Conservation (phyloP, 805 yeast species). For the Crinitomyces ghanaensis region DNA sequence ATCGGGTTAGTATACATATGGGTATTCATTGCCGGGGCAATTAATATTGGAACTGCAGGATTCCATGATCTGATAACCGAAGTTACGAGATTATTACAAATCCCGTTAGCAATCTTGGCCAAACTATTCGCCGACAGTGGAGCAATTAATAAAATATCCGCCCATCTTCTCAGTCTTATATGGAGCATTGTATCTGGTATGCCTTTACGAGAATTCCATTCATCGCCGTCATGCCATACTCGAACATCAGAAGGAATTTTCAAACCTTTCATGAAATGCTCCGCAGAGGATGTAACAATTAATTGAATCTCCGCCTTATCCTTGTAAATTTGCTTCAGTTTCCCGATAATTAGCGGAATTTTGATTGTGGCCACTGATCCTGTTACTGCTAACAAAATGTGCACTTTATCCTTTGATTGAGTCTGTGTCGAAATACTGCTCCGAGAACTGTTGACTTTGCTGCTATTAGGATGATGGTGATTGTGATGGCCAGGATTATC, state of each 20-base stretch:
- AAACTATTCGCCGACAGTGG: slow-evolving; percentile 91
- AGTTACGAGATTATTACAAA: slow-evolving; percentile 85
- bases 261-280: slow-evolving; percentile 24
- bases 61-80: slow-evolving; percentile 93
- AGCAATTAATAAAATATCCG: slow-evolving; percentile 82
- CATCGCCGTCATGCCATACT: slow-evolving; percentile 89
- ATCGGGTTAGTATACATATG: slow-evolving; percentile 82
- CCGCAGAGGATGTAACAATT: slow-evolving; percentile 48
- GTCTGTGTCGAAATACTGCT: no score
- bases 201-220: slow-evolving; percentile 73
- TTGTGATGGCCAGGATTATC: no score
- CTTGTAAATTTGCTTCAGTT: slow-evolving; percentile 64
- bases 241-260: slow-evolving; percentile 45
- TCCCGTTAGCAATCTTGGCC: slow-evolving; percentile 78
- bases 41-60: slow-evolving; percentile 74
- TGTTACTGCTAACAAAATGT: slow-evolving; percentile 82
- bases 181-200: slow-evolving; percentile 81
- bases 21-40: slow-evolving; percentile 96
- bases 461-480: no score
- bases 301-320: slow-evolving; percentile 71
- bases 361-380: slow-evolving; percentile 97
- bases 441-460: no score
- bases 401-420: slow-evolving; percentile 64
- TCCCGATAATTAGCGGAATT: slow-evolving; percentile 79
- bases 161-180: slow-evolving; percentile 92